Percentiles rank a stretch among this genome's conserved stretches.
These are phyloP conservation scores for Albatrellus ellisii DNA, from an alignment of 768 basidiomycete genomes.

Conservation along the genomic window DNA sequence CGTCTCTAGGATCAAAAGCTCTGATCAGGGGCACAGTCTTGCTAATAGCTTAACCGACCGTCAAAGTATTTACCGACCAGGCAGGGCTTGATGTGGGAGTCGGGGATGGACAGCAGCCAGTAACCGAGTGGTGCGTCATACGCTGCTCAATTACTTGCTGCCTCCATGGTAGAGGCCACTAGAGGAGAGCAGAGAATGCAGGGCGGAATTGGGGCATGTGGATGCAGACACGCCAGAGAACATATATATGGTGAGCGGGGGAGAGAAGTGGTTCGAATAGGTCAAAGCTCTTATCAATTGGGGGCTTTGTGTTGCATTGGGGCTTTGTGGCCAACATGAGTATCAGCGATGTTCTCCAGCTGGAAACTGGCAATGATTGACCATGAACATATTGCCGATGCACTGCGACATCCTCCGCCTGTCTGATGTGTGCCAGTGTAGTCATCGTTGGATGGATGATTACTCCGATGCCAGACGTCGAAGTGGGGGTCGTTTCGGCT, in stretches of 20 bases:
- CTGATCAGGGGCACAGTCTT: constrained; percentile 22
- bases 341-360: neutral
- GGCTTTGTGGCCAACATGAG: constrained; percentile 5
- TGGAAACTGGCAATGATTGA: constrained; percentile 4
- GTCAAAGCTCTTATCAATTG: constrained; percentile 16
- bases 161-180: constrained; percentile 4
- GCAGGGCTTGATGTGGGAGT: constrained; percentile 18
- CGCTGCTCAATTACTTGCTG: too few species aligned
- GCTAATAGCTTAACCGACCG: constrained; percentile 18
- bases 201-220: constrained; percentile 9
- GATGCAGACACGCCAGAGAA: constrained; percentile 10
- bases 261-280: constrained; percentile 10
- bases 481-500: constrained; percentile 10
- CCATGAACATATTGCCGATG: constrained; percentile 18
- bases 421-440: constrained; percentile 17
- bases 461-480: constrained; percentile 10
- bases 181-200: constrained; percentile 8
- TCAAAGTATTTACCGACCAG: constrained; percentile 69
- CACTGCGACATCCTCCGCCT: constrained; percentile 18
- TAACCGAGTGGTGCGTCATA: constrained; percentile 9
- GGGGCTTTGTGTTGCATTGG: constrained; percentile 18
- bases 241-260: constrained; percentile 10
- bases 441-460: constrained; percentile 12
- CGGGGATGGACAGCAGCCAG: constrained; percentile 5
- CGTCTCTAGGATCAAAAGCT: constrained; percentile 47